phyloP scores from a whole-genome alignment of 257 asterid species.

The Mitragyna speciosa region DNA sequence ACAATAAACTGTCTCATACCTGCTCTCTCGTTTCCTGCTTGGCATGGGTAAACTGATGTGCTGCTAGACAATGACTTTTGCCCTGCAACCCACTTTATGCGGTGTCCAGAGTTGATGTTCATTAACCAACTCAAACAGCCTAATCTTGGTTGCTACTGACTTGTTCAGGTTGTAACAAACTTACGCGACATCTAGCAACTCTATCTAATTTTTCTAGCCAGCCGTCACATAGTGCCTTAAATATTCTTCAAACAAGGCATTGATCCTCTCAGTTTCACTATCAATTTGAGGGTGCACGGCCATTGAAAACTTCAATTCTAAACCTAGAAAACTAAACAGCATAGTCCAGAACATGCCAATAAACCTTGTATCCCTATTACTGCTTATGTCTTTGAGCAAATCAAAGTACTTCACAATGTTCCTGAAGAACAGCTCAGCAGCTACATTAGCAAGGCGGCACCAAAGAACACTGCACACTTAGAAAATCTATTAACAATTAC shows the following conservation, averaged over 20 bases:
- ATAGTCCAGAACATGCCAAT: neutral
- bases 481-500: too few relatives aligned
- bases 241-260: too few relatives aligned
- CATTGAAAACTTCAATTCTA: neutral
- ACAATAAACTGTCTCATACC: neutral
- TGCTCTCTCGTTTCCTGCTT: neutral
- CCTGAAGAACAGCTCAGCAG: neutral
- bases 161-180: too few relatives aligned
- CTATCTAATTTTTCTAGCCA: too few relatives aligned
- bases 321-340: neutral
- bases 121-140: neutral
- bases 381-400: neutral
- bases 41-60: neutral
- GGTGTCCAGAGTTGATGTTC: neutral
- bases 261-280: too few relatives aligned
- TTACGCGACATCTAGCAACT: too few relatives aligned
- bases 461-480: too few relatives aligned
- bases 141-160: neutral
- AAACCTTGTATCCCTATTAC: neutral
- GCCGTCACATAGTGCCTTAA: too few relatives aligned
- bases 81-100: neutral
- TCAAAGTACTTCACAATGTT: constrained; percentile 4
- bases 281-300: too few relatives aligned
- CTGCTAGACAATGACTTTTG: neutral
- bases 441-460: neutral